phyloP scores from a whole-genome alignment of 2,329 filamentous ascomycete species.

The Amauroascus verrucosus region DNA sequence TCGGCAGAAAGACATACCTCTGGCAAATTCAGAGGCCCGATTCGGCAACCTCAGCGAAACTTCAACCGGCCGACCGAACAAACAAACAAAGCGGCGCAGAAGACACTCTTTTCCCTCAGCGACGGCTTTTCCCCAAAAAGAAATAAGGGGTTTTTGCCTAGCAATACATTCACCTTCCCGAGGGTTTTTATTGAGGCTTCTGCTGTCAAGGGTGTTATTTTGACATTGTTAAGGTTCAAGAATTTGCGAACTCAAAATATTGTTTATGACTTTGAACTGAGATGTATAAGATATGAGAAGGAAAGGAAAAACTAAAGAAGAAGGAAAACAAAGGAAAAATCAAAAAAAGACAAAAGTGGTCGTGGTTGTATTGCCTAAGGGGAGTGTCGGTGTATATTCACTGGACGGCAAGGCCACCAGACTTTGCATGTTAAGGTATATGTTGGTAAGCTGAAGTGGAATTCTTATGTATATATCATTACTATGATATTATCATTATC shows the following conservation, averaged over 20 bases:
- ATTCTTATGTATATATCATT: no score
- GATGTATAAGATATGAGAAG: no score
- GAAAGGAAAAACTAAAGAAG: no score
- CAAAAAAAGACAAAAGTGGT: background rate
- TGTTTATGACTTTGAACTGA: no score
- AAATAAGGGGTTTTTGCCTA: background rate
- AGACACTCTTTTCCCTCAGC: constrained; percentile 4
- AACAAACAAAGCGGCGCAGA: background rate
- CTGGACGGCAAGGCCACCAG: background rate
- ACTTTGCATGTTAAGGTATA: background rate
- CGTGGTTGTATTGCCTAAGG: background rate
- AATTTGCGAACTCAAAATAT: no score
- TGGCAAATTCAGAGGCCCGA: background rate
- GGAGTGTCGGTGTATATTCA: background rate
- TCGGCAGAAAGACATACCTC: background rate
- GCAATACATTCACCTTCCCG: background rate
- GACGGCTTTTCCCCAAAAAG: background rate
- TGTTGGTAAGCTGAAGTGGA: no score
- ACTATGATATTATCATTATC: no score
- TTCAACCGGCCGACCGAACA: background rate
- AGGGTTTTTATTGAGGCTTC: constrained; percentile 5
- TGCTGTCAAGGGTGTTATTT: background rate
- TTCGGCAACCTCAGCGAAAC: background rate
- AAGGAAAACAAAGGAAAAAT: no score
- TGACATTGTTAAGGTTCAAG: no score